Evolutionary conservation across 2,329 filamentous ascomycete genomes (phyloP).

Genomic region (Penicillium sp.): DNA sequence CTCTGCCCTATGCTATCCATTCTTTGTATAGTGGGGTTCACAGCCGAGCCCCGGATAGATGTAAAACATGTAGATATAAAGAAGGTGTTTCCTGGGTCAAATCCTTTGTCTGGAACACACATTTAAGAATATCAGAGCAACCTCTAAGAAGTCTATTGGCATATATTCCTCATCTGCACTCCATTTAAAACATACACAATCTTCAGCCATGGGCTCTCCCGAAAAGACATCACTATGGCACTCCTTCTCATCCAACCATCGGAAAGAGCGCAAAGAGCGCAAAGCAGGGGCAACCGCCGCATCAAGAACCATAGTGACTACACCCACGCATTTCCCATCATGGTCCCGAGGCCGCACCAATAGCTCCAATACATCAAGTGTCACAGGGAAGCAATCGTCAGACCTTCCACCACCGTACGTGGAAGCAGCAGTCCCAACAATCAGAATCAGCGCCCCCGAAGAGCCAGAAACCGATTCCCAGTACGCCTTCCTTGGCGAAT

Average conservation of each 20-base stretch:
- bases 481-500: slow-evolving; percentile 72
- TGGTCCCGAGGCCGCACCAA: not conserved
- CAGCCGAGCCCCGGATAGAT: not conserved
- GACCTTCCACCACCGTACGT: slow-evolving; percentile 22
- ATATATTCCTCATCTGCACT: not conserved
- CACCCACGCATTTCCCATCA: not conserved
- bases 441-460: slow-evolving; percentile 29
- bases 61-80: not conserved
- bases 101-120: not conserved
- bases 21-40: not conserved
- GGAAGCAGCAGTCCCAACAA: slow-evolving; percentile 41
- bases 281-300: not conserved
- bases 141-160: not conserved
- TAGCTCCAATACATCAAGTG: not conserved
- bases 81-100: not conserved
- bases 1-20: not conserved
- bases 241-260: slow-evolving; percentile 14
- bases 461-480: slow-evolving; percentile 48
- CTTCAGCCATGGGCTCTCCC: slow-evolving; percentile 8
- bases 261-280: slow-evolving; percentile 1
- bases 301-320: not conserved
- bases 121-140: not conserved
- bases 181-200: not conserved
- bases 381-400: not conserved
- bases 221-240: slow-evolving; percentile 10